These are phyloP conservation scores for Trichoderma sp. DNA, from an alignment of 2,329 filamentous ascomycete species.

Conservation along the genomic window DNA sequence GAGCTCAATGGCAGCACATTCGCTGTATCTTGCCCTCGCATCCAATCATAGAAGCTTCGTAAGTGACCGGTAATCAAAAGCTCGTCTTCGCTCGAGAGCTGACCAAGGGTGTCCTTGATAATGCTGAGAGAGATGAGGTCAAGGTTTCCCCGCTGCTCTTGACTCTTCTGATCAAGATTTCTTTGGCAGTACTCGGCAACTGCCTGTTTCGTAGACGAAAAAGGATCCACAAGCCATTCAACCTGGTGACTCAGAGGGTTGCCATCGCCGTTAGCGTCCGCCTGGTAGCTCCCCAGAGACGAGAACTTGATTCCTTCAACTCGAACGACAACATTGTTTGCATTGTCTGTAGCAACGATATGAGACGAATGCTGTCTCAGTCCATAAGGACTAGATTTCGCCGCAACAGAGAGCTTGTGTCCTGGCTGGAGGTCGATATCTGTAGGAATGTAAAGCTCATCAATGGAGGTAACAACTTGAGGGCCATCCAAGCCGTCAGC, in stretches of 20 bases:
- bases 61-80: background rate
- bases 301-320: slow-evolving; percentile 22
- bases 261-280: background rate
- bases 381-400: slow-evolving; percentile 6
- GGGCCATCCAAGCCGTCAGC: slow-evolving; percentile 7
- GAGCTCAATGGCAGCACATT: background rate
- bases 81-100: slow-evolving; percentile 8
- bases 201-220: slow-evolving; percentile 7
- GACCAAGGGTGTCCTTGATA: slow-evolving; percentile 15
- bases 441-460: slow-evolving; percentile 23
- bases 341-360: background rate
- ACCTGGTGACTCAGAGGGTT: slow-evolving; percentile 17
- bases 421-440: slow-evolving; percentile 20
- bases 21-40: slow-evolving; percentile 1
- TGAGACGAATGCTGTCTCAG: slow-evolving; percentile 21
- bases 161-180: background rate
- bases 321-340: background rate
- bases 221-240: slow-evolving; percentile 20
- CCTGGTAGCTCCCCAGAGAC: slow-evolving; percentile 14
- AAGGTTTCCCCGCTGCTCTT: background rate
- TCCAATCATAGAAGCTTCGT: slow-evolving; percentile 12
- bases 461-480: slow-evolving; percentile 19
- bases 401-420: slow-evolving; percentile 13
- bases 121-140: slow-evolving; percentile 13
- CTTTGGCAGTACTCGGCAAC: slow-evolving; percentile 10